A percentile compares a stretch with the other conserved stretches of the same genome.
These are phyloP conservation scores for Talaromyces funiculosus DNA, from an alignment of 2,329 filamentous ascomycete species.

Conservation along the genomic window DNA sequence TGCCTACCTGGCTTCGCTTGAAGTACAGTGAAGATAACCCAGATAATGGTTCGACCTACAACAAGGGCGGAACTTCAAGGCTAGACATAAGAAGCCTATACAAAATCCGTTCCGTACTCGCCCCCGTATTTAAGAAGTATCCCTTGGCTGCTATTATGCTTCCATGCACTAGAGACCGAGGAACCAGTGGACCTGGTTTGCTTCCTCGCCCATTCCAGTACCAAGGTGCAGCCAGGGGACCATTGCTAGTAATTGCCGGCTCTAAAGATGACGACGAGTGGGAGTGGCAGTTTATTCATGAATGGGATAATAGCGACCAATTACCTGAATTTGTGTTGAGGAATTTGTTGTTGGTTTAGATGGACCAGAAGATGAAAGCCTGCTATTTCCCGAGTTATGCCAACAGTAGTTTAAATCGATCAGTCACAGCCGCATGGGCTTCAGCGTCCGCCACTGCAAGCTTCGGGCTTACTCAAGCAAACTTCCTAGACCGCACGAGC, in stretches of 20 bases:
- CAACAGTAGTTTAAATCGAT: no score
- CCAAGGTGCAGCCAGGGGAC: conserved; percentile 7
- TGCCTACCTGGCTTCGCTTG: neutral
- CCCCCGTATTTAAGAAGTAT: conserved; percentile 2
- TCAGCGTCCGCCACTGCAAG: no score
- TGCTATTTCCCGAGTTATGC: no score
- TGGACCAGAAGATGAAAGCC: no score
- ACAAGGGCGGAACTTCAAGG: neutral
- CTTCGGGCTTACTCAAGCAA: no score
- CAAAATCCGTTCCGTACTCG: conserved; percentile 1
- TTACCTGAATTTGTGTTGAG: conserved; percentile 11
- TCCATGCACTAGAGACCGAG: conserved; percentile 3
- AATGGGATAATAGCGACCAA: conserved; percentile 11
- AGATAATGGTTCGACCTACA: neutral
- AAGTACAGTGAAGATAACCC: neutral
- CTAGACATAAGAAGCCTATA: neutral
- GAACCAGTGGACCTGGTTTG: neutral
- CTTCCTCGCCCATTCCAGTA: conserved; percentile 5
- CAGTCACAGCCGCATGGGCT: no score
- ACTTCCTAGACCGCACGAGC: no score
- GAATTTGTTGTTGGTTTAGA: conserved; percentile 12
- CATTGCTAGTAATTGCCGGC: conserved; percentile 6
- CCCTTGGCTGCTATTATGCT: neutral
- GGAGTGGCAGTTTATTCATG: conserved; percentile 13
- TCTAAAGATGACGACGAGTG: conserved; percentile 9